Percentiles rank a stretch among this genome's conserved stretches.
Evolutionary conservation across 2,329 filamentous ascomycete species (phyloP).

Genomic region (Verticillium nubilum): DNA sequence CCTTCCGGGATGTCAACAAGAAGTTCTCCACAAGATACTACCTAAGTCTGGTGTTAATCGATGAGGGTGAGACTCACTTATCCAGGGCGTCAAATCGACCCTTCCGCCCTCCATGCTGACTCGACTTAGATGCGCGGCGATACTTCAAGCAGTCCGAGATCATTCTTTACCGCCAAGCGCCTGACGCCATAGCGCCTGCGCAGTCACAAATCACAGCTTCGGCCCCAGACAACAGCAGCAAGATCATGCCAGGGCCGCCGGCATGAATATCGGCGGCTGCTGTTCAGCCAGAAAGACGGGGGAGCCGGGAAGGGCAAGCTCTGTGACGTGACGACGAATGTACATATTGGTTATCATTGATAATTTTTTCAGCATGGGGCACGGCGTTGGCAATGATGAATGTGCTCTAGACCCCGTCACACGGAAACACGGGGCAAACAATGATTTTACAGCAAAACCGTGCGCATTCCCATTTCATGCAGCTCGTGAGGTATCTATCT

Average conservation of each 20-base stretch:
- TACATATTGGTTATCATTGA: slow-evolving; percentile 4
- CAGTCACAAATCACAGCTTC: slow-evolving; percentile 31
- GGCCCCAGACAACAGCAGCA: slow-evolving; percentile 41
- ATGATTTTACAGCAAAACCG: slow-evolving; percentile 14
- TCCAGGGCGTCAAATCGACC: neutral
- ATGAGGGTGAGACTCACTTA: slow-evolving; percentile 63
- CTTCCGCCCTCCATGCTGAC: slow-evolving; percentile 14
- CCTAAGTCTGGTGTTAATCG: slow-evolving; percentile 89
- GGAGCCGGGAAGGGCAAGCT: slow-evolving; percentile 1
- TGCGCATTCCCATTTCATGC: slow-evolving; percentile 9
- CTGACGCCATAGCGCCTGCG: slow-evolving; percentile 43
- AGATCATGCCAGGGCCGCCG: slow-evolving; percentile 28
- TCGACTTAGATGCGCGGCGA: slow-evolving; percentile 72
- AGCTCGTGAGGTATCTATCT: slow-evolving; percentile 13
- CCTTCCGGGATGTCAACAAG: slow-evolving; percentile 99
- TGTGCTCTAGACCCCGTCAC: slow-evolving; percentile 11
- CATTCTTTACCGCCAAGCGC: slow-evolving; percentile 82
- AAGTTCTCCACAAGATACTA: slow-evolving; percentile 99
- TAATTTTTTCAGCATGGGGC: slow-evolving; percentile 30
- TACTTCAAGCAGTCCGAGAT: slow-evolving; percentile 99
- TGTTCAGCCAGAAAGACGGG: neutral
- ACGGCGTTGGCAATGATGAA: slow-evolving; percentile 28
- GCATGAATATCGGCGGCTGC: neutral
- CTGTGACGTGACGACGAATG: neutral
- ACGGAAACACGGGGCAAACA: slow-evolving; percentile 12